Evolutionary conservation across 2,329 filamentous ascomycete genomes (phyloP).

Genomic region (Sporothrix protearum): DNA sequence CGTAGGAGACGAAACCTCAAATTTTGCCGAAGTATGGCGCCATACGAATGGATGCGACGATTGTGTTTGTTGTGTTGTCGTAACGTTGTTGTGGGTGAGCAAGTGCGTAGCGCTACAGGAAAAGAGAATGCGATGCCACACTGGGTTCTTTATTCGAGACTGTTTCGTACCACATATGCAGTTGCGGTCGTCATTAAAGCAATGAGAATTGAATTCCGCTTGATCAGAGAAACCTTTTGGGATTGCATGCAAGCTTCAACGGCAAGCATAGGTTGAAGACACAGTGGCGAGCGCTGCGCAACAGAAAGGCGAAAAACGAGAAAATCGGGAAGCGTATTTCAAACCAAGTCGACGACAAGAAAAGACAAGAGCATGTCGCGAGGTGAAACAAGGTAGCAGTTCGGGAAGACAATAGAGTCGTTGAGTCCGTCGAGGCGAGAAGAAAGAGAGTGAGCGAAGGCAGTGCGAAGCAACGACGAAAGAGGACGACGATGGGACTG

Average conservation of each 20-base stretch:
- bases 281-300: conserved; percentile 14
- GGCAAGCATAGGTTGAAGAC: not conserved
- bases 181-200: not conserved
- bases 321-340: not conserved
- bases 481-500: not conserved
- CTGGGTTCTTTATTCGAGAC: not conserved
- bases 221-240: not conserved
- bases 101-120: not conserved
- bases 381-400: conserved; percentile 17
- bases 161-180: not conserved
- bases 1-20: not conserved
- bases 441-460: not conserved
- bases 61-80: not conserved
- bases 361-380: not conserved
- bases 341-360: not conserved
- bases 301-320: not conserved
- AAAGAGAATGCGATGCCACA: not conserved
- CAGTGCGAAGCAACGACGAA: not conserved
- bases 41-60: not conserved
- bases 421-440: conserved; percentile 10
- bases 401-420: conserved; percentile 12
- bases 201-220: not conserved
- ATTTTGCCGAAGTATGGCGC: not conserved
- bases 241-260: conserved; percentile 10
- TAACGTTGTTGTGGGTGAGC: not conserved